Conservation (phyloP, 495 filamentous ascomycete genomes). For the Tetracladium setigerum region DNA sequence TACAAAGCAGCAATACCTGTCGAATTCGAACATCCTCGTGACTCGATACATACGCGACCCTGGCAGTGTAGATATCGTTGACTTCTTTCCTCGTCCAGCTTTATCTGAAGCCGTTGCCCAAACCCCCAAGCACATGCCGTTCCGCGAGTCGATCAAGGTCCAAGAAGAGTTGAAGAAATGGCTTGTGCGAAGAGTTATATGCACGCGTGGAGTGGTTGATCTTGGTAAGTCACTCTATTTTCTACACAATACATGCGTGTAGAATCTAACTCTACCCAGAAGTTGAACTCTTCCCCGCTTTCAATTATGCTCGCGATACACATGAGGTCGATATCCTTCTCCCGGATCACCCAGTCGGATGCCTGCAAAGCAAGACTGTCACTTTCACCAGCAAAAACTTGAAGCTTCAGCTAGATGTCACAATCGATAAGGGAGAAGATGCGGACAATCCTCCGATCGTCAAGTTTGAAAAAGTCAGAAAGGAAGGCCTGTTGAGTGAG, state of each 20-base stretch:
- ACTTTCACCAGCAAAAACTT: constrained; percentile 50
- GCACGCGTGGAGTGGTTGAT: constrained; percentile 52
- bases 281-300: constrained; percentile 62
- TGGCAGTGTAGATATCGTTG: constrained; percentile 60
- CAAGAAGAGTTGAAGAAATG: constrained; percentile 49
- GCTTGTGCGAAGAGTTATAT: constrained; percentile 62
- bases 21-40: constrained; percentile 62
- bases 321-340: constrained; percentile 46
- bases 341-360: constrained; percentile 26
- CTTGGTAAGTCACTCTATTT: constrained; percentile 28
- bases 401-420: constrained; percentile 57
- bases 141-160: constrained; percentile 40
- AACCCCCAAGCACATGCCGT: constrained; percentile 36
- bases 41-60: constrained; percentile 64
- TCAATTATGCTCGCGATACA: constrained; percentile 54
- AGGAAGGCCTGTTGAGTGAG: constrained; percentile 43
- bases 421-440: constrained; percentile 47
- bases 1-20: constrained; percentile 65
- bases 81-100: constrained; percentile 63
- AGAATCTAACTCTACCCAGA: constrained; percentile 23
- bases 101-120: constrained; percentile 19
- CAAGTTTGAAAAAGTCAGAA: constrained; percentile 42
- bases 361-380: constrained; percentile 43
- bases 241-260: background rate
- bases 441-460: constrained; percentile 36